Evolutionary conservation across 805 yeast species (phyloP), one percentile per base, ranked within the genome.

Genomic region (Yarrowia sp.): DNA sequence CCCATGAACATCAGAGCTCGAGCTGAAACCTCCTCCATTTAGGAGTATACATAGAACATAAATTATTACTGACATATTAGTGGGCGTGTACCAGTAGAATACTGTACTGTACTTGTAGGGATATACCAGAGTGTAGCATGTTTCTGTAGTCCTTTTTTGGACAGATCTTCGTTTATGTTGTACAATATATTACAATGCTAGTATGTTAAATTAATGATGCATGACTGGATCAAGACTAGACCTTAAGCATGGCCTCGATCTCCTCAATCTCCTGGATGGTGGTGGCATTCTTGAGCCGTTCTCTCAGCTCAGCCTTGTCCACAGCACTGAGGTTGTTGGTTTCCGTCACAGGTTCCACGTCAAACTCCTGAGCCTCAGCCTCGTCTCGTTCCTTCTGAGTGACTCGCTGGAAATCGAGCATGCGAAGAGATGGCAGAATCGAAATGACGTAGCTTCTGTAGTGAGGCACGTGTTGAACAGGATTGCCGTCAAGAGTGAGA

Each of bases 231-330:
- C 47, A 10, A 7, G 56, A 12, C 55, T 61, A 61, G 13, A 40
- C 47, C 67, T 77, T 76, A 53, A 89, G 77, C 20, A 85, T 80
- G 34, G 77, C 79, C 74, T 91, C 96, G 30, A 92, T 84, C 63
- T 85, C 79, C 68, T 87, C 90, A 8, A 92, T 90, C 70, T 93
- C 97, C 7, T 84, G 90, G 68, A 93, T 74, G 64, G 87, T 86
- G 4, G 86, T 82, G 0, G 97, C 96, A 39, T 78, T 79, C 65
- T 82, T 81, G 68, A 93, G 79, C 70, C 85, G 83, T 49, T 79
- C 74, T 70, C 87, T 81, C 60, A 93, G 76, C 55, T 78, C 77
- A 14, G 76, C 76, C 68, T 81, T 83, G 44, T 88, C 92, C 34
- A 58, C 50, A 14, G 43, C 50, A 8, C 64, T 58, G 50, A 58